Percentiles rank a stretch among this genome's conserved stretches.
phyloP scores from a whole-genome alignment of 768 basidiomycete species.

The Psilocybe subaeruginosa region DNA sequence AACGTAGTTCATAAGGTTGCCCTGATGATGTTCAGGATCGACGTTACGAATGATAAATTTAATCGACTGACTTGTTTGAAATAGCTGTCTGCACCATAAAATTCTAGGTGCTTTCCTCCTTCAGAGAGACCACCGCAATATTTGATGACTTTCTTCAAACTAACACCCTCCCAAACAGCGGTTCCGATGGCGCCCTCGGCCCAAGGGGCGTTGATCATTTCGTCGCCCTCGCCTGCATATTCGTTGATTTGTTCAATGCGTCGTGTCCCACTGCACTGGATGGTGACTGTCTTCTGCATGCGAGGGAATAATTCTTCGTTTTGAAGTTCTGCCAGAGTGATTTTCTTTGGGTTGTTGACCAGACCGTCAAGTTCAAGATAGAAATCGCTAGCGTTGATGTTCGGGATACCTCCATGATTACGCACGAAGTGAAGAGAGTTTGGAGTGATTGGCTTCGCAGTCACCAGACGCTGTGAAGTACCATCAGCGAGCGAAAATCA shows the following conservation, averaged over 20 bases:
- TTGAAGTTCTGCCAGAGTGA: conserved; percentile 15
- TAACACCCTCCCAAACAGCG: conserved; percentile 17
- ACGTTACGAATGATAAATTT: background rate
- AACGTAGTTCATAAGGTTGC: conserved; percentile 15
- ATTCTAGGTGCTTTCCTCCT: conserved; percentile 16
- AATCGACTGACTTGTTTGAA: conserved; percentile 11
- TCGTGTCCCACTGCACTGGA: conserved; percentile 18
- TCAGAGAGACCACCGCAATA: conserved; percentile 15
- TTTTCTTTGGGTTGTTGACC: conserved; percentile 16
- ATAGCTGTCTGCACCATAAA: conserved; percentile 17
- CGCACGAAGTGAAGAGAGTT: conserved; percentile 11
- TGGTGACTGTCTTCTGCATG: conserved; percentile 13
- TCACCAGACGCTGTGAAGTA: background rate
- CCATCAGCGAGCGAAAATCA: background rate
- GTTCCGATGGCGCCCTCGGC: conserved; percentile 20
- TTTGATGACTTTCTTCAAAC: conserved; percentile 19
- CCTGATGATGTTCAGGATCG: background rate
- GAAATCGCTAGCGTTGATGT: conserved; percentile 13
- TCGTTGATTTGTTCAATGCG: conserved; percentile 19
- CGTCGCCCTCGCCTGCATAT: conserved; percentile 19
- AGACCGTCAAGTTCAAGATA: conserved; percentile 18
- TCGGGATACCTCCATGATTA: conserved; percentile 19
- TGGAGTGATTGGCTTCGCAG: conserved; percentile 1
- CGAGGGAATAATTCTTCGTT: conserved; percentile 16
- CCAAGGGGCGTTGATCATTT: conserved; percentile 21